Evolutionary conservation across 2,329 filamentous ascomycete genomes (phyloP).

Genomic region (Clarireedia paspali): DNA sequence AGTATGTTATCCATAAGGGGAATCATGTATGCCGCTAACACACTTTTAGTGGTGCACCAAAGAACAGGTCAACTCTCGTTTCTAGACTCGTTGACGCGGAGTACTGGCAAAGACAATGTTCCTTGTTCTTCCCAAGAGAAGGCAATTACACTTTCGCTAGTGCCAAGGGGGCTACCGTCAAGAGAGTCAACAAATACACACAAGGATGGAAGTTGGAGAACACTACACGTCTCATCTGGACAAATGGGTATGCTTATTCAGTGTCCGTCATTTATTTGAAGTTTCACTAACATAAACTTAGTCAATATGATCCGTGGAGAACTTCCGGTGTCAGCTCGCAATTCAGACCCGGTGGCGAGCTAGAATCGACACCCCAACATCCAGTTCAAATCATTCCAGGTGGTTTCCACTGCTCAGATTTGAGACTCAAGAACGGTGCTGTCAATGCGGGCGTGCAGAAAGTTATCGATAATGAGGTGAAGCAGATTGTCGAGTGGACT

Average conservation of each 20-base stretch:
- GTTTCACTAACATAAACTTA: slow-evolving; percentile 10
- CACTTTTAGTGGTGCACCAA: slow-evolving; percentile 36
- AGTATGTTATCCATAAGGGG: slow-evolving; percentile 29
- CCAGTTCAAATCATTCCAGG: slow-evolving; percentile 47
- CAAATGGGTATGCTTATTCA: slow-evolving; percentile 38
- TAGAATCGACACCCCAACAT: slow-evolving; percentile 37
- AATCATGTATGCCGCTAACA: slow-evolving; percentile 1
- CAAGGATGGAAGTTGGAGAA: slow-evolving; percentile 46
- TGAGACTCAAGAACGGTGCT: slow-evolving; percentile 37
- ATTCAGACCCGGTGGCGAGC: slow-evolving; percentile 46
- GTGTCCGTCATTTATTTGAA: background rate
- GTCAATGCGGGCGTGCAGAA: slow-evolving; percentile 40
- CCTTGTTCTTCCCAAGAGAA: slow-evolving; percentile 44
- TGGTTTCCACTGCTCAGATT: slow-evolving; percentile 49
- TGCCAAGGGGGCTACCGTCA: slow-evolving; percentile 38
- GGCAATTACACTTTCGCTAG: slow-evolving; percentile 42
- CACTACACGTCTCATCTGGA: slow-evolving; percentile 47
- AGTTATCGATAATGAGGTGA: slow-evolving; percentile 42
- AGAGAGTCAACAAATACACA: slow-evolving; percentile 44
- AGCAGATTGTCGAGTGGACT: slow-evolving; percentile 46
- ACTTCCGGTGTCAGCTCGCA: slow-evolving; percentile 44
- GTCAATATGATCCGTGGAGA: slow-evolving; percentile 53
- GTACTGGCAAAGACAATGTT: slow-evolving; percentile 50
- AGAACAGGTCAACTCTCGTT: slow-evolving; percentile 37
- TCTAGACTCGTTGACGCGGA: slow-evolving; percentile 41